A percentile compares a stretch with the other conserved stretches of the same genome.
These are phyloP conservation scores for Lentinula aciculospora DNA, from an alignment of 768 basidiomycete species.

Conservation along the genomic window DNA sequence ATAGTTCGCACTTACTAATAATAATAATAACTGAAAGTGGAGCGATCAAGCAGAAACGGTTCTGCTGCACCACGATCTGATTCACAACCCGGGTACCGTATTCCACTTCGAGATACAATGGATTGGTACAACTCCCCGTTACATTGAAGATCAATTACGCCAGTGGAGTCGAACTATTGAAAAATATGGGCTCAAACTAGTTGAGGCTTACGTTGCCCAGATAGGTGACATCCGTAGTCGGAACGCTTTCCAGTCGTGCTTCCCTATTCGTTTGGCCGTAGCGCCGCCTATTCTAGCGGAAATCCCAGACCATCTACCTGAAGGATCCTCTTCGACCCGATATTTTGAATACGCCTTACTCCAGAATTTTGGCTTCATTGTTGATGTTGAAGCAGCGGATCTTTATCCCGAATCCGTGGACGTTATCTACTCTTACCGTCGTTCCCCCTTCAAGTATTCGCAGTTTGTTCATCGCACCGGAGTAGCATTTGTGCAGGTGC, in stretches of 20 bases:
- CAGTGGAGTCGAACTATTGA: slow-evolving; percentile 81
- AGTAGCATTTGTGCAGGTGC: slow-evolving; percentile 83
- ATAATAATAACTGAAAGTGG: slow-evolving; percentile 34
- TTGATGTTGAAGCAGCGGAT: slow-evolving; percentile 74
- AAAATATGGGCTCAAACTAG: slow-evolving; percentile 83
- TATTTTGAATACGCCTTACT: slow-evolving; percentile 83
- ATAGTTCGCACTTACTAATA: neutral
- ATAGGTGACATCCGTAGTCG: slow-evolving; percentile 81
- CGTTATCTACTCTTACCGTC: slow-evolving; percentile 86
- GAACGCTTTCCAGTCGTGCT: slow-evolving; percentile 90
- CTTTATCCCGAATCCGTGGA: slow-evolving; percentile 80
- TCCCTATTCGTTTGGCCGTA: slow-evolving; percentile 71
- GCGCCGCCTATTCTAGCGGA: slow-evolving; percentile 69
- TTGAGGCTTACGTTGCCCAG: slow-evolving; percentile 90
- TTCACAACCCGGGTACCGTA: slow-evolving; percentile 90
- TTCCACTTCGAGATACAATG: slow-evolving; percentile 98
- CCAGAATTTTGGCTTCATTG: slow-evolving; percentile 72
- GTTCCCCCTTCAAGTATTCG: slow-evolving; percentile 68
- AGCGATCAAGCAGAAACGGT: slow-evolving; percentile 88
- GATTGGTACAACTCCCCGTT: slow-evolving; percentile 90
- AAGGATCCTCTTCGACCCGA: slow-evolving; percentile 57
- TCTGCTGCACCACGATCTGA: slow-evolving; percentile 88
- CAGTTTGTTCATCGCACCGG: slow-evolving; percentile 93
- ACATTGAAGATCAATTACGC: slow-evolving; percentile 83
- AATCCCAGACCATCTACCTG: slow-evolving; percentile 60